phyloP scores from a whole-genome alignment of 106 monocot genomes.

The Dendrobium nobile region DNA sequence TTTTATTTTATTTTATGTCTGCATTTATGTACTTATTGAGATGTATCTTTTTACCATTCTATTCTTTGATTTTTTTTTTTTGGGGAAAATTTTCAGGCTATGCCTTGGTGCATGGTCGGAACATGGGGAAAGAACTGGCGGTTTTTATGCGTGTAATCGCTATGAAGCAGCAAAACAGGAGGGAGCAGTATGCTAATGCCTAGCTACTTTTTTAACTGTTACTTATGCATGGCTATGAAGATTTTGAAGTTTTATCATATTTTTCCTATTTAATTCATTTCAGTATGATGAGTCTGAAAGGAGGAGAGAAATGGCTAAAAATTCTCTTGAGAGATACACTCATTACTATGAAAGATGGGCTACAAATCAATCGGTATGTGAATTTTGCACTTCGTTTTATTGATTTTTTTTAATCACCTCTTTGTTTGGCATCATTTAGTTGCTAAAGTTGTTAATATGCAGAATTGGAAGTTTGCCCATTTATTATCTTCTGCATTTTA shows the following conservation, averaged over 20 bases:
- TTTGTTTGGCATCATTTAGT: neutral
- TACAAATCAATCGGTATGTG: conserved; percentile 73
- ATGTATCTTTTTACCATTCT: neutral
- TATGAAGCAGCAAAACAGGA: conserved; percentile 87
- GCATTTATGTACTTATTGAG: neutral
- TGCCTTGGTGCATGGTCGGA: conserved; percentile 88
- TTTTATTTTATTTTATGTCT: neutral
- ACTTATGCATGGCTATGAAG: neutral
- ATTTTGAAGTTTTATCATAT: conserved; percentile 3
- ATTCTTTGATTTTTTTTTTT: neutral
- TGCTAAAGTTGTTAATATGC: neutral
- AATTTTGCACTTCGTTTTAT: neutral
- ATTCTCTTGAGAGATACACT: conserved; percentile 81
- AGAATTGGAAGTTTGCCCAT: neutral
- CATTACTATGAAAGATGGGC: conserved; percentile 92
- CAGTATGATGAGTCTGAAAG: conserved; percentile 88
- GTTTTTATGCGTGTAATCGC: conserved; percentile 86
- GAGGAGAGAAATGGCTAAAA: conserved; percentile 88
- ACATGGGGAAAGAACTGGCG: conserved; percentile 83
- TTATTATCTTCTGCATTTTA: neutral
- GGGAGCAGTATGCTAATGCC: conserved; percentile 46
- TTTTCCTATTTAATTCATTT: conserved; percentile 14
- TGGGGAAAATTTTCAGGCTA: conserved; percentile 31
- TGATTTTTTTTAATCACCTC: neutral
- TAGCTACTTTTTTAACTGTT: neutral